Evolutionary conservation across 805 yeast genomes (phyloP).

Genomic region (Saturnispora halmiae): DNA sequence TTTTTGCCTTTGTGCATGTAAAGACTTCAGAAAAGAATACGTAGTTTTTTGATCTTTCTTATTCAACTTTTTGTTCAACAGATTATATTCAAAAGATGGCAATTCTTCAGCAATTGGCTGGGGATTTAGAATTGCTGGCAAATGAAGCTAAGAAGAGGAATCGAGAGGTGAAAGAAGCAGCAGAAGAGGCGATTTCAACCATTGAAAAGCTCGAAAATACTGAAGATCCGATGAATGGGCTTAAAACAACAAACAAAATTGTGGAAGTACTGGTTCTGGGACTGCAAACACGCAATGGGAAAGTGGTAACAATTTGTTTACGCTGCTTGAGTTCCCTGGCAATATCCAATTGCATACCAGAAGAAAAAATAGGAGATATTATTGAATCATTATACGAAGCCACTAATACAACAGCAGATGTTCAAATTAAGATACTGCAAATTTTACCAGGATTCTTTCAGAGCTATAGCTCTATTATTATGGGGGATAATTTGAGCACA

Average conservation of each 20-base stretch:
- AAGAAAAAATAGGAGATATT: conserved; percentile 41
- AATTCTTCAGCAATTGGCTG: conserved; percentile 37
- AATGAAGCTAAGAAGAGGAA: conserved; percentile 67
- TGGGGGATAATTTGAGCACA: conserved; percentile 47
- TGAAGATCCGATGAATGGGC: conserved; percentile 16
- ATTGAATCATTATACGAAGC: conserved; percentile 66
- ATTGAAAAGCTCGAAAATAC: conserved; percentile 13
- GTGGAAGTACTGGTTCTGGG: conserved; percentile 63
- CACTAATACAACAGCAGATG: conserved; percentile 65
- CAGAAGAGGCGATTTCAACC: conserved; percentile 43
- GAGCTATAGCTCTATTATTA: conserved; percentile 46
- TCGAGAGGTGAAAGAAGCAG: conserved; percentile 51
- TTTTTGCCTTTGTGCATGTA: neutral
- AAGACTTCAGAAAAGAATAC: neutral
- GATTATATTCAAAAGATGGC: conserved; percentile 28
- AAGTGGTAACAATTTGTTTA: conserved; percentile 60
- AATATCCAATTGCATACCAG: conserved; percentile 44
- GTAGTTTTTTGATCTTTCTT: neutral
- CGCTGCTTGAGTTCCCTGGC: conserved; percentile 62
- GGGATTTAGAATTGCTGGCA: conserved; percentile 52
- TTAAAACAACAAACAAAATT: conserved; percentile 43
- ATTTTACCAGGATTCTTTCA: conserved; percentile 68
- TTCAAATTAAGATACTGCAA: conserved; percentile 80
- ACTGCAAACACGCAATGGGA: conserved; percentile 66
- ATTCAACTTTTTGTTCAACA: neutral